Percentiles rank a stretch among this genome's conserved stretches.
These are phyloP conservation scores for Hevea brasiliensis DNA, from an alignment of 345 rosid species.

Conservation along the genomic window DNA sequence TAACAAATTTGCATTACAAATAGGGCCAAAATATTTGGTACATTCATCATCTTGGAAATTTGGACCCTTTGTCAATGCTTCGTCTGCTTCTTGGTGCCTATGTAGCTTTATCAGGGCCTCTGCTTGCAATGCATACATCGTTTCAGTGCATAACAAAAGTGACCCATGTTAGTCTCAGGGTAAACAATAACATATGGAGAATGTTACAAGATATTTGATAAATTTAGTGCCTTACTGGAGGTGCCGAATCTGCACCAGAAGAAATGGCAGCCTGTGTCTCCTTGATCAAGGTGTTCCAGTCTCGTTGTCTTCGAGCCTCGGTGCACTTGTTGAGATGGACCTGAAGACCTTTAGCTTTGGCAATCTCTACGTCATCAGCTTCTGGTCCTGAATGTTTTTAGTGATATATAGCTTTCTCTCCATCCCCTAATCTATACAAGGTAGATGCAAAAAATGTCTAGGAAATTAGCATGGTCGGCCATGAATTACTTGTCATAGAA, in stretches of 20 bases:
- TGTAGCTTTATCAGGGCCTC: conserved; percentile 76
- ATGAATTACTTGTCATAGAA: too few relatives aligned
- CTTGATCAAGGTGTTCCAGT: conserved; percentile 64
- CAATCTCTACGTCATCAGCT: conserved; percentile 68
- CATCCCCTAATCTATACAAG: conserved; percentile 75
- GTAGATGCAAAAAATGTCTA: too few relatives aligned
- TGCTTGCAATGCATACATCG: conserved; percentile 84
- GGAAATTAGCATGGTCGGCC: too few relatives aligned
- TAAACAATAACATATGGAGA: too few relatives aligned
- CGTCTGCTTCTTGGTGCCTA: conserved; percentile 80
- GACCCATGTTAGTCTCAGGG: too few relatives aligned
- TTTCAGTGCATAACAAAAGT: background rate
- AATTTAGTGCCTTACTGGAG: conserved; percentile 44
- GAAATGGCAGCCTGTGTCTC: conserved; percentile 57
- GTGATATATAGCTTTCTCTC: conserved; percentile 80
- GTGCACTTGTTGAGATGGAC: conserved; percentile 60
- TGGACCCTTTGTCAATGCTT: conserved; percentile 54
- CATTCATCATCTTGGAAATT: conserved; percentile 56
- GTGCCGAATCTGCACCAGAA: conserved; percentile 85
- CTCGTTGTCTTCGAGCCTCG: conserved; percentile 61
- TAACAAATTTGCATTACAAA: conserved; percentile 67
- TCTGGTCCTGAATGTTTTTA: conserved; percentile 85
- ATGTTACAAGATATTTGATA: too few relatives aligned
- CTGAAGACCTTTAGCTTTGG: conserved; percentile 63
- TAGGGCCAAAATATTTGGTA: conserved; percentile 69